phyloP scores from a whole-genome alignment of 306 rosid genomes.

The Cucurbita pepo region DNA sequence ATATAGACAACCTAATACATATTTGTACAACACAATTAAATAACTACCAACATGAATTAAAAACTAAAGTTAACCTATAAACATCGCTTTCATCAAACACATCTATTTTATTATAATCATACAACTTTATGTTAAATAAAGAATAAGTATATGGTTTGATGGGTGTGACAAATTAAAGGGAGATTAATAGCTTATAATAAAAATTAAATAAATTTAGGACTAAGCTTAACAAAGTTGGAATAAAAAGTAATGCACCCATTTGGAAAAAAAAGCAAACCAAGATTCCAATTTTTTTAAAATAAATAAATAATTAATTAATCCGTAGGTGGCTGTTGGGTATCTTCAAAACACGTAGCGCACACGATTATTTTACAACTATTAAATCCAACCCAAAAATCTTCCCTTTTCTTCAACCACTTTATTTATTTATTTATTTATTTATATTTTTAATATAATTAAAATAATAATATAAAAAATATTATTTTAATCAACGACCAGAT shows the following conservation, averaged over 20 bases:
- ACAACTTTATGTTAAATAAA: not conserved
- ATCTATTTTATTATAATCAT: not conserved
- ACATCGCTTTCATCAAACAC: not conserved
- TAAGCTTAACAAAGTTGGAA: not conserved
- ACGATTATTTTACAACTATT: not conserved
- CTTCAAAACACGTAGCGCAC: conserved; percentile 2
- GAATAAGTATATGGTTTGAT: not conserved
- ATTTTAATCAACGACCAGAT: not conserved
- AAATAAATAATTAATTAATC: not conserved
- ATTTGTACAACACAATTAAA: not conserved
- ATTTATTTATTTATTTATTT: not conserved
- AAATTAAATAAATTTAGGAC: not conserved
- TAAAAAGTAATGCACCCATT: not conserved
- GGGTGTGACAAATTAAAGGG: not conserved
- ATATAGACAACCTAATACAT: not conserved
- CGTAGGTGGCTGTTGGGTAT: conserved; percentile 2
- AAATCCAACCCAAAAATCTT: not conserved
- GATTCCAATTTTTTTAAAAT: not conserved
- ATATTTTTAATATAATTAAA: too few relatives aligned
- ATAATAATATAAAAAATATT: not conserved
- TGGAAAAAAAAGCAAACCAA: not conserved
- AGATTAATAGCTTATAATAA: not conserved
- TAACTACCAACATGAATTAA: not conserved
- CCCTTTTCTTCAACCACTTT: not conserved
- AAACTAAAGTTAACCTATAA: not conserved